Percentiles rank a stretch among this genome's conserved stretches.
Evolutionary conservation across 2,329 filamentous ascomycete genomes (phyloP).

Genomic region (Penicillium psychrosexuale): DNA sequence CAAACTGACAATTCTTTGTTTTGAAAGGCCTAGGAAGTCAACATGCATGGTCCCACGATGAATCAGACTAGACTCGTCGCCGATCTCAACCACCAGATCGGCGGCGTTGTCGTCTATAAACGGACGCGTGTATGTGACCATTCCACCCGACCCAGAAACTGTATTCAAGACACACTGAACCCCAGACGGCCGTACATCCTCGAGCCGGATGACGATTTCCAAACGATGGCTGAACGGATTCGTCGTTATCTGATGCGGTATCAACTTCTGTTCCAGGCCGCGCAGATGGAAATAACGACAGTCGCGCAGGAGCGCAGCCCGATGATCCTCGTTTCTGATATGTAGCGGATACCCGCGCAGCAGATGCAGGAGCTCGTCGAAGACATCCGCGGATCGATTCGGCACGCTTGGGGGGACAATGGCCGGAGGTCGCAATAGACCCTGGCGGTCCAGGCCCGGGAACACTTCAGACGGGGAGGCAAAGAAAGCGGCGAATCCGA

Average conservation of each 20-base stretch:
- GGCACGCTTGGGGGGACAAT: slow-evolving; percentile 80
- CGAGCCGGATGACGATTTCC: slow-evolving; percentile 76
- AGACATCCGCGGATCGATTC: slow-evolving; percentile 76
- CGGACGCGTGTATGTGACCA: slow-evolving; percentile 77
- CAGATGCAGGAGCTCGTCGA: slow-evolving; percentile 76
- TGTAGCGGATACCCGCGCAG: slow-evolving; percentile 79
- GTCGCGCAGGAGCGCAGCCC: slow-evolving; percentile 73
- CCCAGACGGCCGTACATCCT: slow-evolving; percentile 86
- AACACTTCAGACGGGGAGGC: slow-evolving; percentile 75
- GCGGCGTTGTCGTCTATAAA: slow-evolving; percentile 73
- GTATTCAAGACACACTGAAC: slow-evolving; percentile 61
- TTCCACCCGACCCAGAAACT: slow-evolving; percentile 42
- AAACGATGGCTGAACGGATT: slow-evolving; percentile 66
- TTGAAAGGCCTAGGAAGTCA: slow-evolving; percentile 70
- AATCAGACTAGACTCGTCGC: slow-evolving; percentile 61
- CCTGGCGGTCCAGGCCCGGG: slow-evolving; percentile 74
- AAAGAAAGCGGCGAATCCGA: slow-evolving; percentile 88
- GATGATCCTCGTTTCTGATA: slow-evolving; percentile 72
- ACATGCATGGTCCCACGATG: slow-evolving; percentile 56
- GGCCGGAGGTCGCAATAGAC: slow-evolving; percentile 78
- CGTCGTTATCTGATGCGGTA: slow-evolving; percentile 71
- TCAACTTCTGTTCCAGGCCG: slow-evolving; percentile 81
- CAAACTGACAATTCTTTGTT: slow-evolving; percentile 67
- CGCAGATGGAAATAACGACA: slow-evolving; percentile 92
- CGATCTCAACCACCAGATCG: slow-evolving; percentile 78